Evolutionary conservation across 805 yeast genomes (phyloP).

Genomic region (Cyberlindnera lachancei): DNA sequence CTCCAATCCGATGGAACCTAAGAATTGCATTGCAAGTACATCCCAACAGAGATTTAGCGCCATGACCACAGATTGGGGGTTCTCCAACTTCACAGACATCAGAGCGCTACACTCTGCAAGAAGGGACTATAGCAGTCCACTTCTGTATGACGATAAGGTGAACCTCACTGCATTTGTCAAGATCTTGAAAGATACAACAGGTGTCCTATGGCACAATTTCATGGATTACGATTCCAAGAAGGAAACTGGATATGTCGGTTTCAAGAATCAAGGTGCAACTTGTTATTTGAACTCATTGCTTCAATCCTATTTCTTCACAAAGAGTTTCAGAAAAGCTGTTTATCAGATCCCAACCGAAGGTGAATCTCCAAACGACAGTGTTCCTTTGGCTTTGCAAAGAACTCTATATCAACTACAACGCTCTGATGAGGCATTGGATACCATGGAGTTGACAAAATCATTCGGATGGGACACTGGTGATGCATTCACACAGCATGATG

Average conservation of each 20-base stretch:
- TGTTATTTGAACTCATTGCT: conserved; percentile 90
- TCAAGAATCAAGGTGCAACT: conserved; percentile 96
- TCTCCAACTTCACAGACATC: conserved; percentile 65
- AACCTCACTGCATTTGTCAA: conserved; percentile 73
- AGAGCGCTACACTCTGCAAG: conserved; percentile 21
- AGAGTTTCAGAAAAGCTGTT: conserved; percentile 73
- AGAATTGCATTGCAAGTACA: conserved; percentile 47
- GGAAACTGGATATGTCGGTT: conserved; percentile 85
- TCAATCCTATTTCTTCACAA: conserved; percentile 86
- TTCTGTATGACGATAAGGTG: conserved; percentile 42
- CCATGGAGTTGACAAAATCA: conserved; percentile 78
- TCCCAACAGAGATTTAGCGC: conserved; percentile 75
- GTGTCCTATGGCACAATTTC: conserved; percentile 90
- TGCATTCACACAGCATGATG: conserved; percentile 97
- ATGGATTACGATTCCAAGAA: conserved; percentile 78
- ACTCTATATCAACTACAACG: conserved; percentile 75
- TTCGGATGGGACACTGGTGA: conserved; percentile 98
- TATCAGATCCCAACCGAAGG: conserved; percentile 80
- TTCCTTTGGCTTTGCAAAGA: conserved; percentile 80
- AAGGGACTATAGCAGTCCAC: conserved; percentile 28
- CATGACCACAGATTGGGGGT: conserved; percentile 93
- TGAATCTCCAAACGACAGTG: conserved; percentile 47
- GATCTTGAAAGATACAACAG: conserved; percentile 82
- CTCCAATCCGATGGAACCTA: conserved; percentile 73
- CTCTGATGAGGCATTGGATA: conserved; percentile 71